Conservation (phyloP, 2,329 filamentous ascomycete species). For the Ramichloridium luteum region DNA sequence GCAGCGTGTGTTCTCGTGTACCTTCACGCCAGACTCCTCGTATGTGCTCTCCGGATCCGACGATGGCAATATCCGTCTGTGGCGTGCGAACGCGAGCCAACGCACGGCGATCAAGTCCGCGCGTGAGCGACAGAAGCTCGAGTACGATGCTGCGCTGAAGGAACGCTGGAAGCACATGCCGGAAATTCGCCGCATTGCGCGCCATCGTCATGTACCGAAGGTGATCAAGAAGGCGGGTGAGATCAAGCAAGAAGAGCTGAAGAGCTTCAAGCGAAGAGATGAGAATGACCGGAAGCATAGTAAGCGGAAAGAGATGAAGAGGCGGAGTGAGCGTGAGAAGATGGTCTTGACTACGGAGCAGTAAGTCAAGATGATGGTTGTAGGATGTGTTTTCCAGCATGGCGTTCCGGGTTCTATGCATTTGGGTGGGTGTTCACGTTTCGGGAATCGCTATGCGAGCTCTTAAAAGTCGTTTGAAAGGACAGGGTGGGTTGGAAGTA, state of each 20-base stretch:
- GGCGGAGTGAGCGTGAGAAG: conserved; percentile 78
- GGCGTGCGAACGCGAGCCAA: conserved; percentile 75
- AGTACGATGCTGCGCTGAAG: conserved; percentile 80
- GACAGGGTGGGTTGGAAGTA: too few species aligned
- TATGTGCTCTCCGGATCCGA: conserved; percentile 87
- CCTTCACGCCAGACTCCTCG: conserved; percentile 78
- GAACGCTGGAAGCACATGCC: conserved; percentile 90
- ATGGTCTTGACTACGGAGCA: conserved; percentile 64
- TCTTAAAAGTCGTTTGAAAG: too few species aligned
- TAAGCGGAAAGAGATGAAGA: conserved; percentile 64
- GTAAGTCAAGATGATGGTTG: too few species aligned
- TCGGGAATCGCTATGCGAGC: too few species aligned
- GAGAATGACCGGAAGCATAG: conserved; percentile 91
- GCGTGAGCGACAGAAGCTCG: conserved; percentile 71
- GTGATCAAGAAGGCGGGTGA: conserved; percentile 89
- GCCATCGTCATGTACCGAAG: conserved; percentile 84
- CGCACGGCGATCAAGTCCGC: conserved; percentile 77
- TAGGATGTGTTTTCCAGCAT: too few species aligned
- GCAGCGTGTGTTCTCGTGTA: conserved; percentile 80
- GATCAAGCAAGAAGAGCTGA: conserved; percentile 85
- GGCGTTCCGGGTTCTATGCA: too few species aligned
- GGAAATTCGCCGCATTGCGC: conserved; percentile 78
- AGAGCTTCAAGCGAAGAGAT: conserved; percentile 75
- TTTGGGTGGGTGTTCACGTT: too few species aligned
- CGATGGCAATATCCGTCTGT: conserved; percentile 82